Conservation (phyloP, 257 asterid species). For the Solanum chaucha region DNA sequence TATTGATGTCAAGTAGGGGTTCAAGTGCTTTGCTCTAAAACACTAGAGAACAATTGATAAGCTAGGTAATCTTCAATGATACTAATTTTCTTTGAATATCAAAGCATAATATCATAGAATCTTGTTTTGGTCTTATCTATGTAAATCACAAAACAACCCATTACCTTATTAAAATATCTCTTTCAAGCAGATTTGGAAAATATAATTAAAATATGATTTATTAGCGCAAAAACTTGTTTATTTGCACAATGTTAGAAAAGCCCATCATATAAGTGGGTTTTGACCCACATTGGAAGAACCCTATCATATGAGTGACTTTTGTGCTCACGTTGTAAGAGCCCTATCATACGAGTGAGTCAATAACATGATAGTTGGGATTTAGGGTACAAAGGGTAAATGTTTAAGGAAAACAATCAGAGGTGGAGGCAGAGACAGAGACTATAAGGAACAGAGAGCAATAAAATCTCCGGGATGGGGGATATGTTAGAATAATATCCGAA, state of each 20-base stretch:
- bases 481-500: constrained; percentile 56
- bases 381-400: not conserved
- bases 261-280: not conserved
- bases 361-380: not conserved
- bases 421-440: not conserved
- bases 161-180: too few relatives aligned
- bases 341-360: not conserved
- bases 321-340: too few relatives aligned
- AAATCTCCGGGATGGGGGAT: constrained; percentile 70
- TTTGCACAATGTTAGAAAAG: not conserved
- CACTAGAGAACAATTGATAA: too few relatives aligned
- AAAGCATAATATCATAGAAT: too few relatives aligned
- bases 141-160: too few relatives aligned
- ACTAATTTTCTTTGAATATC: too few relatives aligned
- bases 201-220: not conserved
- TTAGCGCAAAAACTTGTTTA: not conserved
- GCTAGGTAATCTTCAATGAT: too few relatives aligned
- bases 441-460: constrained; percentile 6
- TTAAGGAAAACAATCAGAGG: not conserved
- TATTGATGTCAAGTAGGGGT: too few relatives aligned
- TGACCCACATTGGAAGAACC: not conserved
- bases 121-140: too few relatives aligned
- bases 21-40: too few relatives aligned
- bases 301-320: too few relatives aligned
- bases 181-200: too few relatives aligned